Base-by-base conservation (phyloP, 2,329 filamentous ascomycete species). In the Colletotrichum acutatum region DNA sequence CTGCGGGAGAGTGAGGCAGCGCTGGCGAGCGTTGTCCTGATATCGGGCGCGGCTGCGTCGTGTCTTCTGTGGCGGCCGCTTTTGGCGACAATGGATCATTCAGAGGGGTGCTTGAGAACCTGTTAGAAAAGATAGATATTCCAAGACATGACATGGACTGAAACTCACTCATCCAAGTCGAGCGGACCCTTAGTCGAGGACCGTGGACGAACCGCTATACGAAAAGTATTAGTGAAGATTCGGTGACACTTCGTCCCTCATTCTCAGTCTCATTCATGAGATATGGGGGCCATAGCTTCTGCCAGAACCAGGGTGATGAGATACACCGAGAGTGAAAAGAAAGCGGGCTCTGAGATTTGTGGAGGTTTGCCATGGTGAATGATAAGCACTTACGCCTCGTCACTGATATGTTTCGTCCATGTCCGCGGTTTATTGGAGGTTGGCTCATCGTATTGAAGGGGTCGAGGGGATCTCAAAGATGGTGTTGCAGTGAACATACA, bases 151-250 rank as follows among this genome's bases (percentile, higher is more conserved):
- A 53, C 34, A 62, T 52, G 52, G 52, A 26, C 24, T 12, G 11
- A 5, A 16, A 82, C 91, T 83, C 87, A 96, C 93, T 96, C 93
- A 75, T 92, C 90, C 74, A 86, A 84, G 78, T 97, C 94, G 24
- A 97, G 85, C 4, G 95, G 95, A 1, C 94, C 94, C 81, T 91
- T 94, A 5, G 94, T 97, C 57, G 92, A 89, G 54, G 92, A 90
- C 63, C 92, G 87, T 9, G 92, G 89, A 57, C 91, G 84, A n/a
- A 88, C 83, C 58, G 88, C 89, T 90, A 76, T 26, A 7, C 16
- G 26, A 3, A 6, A 11, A 56, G 2, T 28, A 54, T 58, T 37
- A 65, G 62, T 32, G 28, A 42, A 5, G 34, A 22, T n/a, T 65
- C 7, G 9, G 32, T n/a, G 4, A 37, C 22, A 8, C 12, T n/a